Base-by-base conservation (phyloP, 805 yeast species). In the Candida glaebosa region DNA sequence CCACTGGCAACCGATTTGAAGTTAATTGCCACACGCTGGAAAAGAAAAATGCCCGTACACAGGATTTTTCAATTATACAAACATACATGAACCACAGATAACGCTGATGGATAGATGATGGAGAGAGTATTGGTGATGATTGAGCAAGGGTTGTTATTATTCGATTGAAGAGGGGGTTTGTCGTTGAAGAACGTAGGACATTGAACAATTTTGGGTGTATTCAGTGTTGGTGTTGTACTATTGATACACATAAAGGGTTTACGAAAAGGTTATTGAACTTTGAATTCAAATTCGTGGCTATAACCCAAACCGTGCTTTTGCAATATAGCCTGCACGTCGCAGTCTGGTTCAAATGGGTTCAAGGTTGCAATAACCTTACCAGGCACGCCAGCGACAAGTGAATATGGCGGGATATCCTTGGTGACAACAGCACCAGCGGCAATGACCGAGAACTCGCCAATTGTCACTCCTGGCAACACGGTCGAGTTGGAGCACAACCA, bases 351-450 rank as follows among this genome's bases (percentile, higher is more conserved):
- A 26, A 37, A 36, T 28, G 49, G 47, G 26, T 42, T 40, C 45
- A 49, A 42, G 2, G 43, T 52, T 43, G 60, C 63, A 26, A 75
- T 53, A 9, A 76, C 73, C 45, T 56, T 66, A 6, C 78, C 82
- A 0, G 87, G 89, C 14, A 67, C 66, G 1, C 89, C 89, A 18
- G 66, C 82, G 8, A 75, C 82, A 10, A 81, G 72, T 0, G 73
- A 63, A 41, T 69, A 61, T 3, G 74, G 60, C 1, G 82, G 81
- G 18, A 82, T 69, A 43, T 72, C 76, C 42, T 64, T 75, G 9
- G 73, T 70, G 18, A 83, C 86, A 2, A 81, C 81, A 4, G 81
- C 59, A 3, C 85, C 86, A 3, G 88, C 84, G 3, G 82, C 88
- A 32, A 83, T 67, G 1, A 78, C 77, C 3, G 72, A 68, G 4